phyloP scores from a whole-genome alignment of 2,329 filamentous ascomycete genomes.

The Pestalotiopsis sp. region DNA sequence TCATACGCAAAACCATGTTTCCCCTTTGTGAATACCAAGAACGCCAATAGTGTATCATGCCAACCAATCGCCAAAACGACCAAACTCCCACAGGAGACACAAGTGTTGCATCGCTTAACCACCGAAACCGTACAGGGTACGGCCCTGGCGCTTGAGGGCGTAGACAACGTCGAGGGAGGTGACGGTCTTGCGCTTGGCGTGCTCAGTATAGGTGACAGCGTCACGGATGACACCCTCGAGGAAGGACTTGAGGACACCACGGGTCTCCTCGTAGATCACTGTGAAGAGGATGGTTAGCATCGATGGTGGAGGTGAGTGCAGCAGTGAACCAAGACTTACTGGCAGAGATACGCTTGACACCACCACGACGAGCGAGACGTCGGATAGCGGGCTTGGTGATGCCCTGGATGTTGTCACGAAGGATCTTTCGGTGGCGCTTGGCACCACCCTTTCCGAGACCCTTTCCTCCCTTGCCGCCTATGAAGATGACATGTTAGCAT shows the following conservation, averaged over 20 bases:
- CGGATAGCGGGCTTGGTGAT: slow-evolving; percentile 98
- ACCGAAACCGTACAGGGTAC: slow-evolving; percentile 71
- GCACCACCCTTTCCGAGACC: slow-evolving; percentile 97
- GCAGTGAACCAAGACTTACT: slow-evolving; percentile 56
- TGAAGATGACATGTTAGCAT: slow-evolving; percentile 44
- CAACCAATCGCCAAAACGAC: slow-evolving; percentile 18
- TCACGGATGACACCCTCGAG: slow-evolving; percentile 81
- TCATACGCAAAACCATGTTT: slow-evolving; percentile 28
- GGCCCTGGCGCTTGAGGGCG: slow-evolving; percentile 65
- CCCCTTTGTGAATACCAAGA: slow-evolving; percentile 28
- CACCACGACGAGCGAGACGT: slow-evolving; percentile 97
- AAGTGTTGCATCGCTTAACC: slow-evolving; percentile 45
- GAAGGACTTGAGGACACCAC: slow-evolving; percentile 82
- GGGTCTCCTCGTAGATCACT: slow-evolving; percentile 85
- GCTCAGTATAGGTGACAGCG: slow-evolving; percentile 80
- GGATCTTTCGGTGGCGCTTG: slow-evolving; percentile 99
- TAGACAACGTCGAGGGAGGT: slow-evolving; percentile 68
- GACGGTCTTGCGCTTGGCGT: slow-evolving; percentile 78
- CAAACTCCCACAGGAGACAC: slow-evolving; percentile 2
- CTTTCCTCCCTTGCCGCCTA: slow-evolving; percentile 95
- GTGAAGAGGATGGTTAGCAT: slow-evolving; percentile 20
- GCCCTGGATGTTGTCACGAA: slow-evolving; percentile 99
- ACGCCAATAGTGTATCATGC: slow-evolving; percentile 34
- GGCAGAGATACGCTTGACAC: slow-evolving; percentile 99
- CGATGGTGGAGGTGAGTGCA: slow-evolving; percentile 20